These are phyloP conservation scores for Fusarium sp. DNA, from an alignment of 2,329 filamentous ascomycete species.

Conservation along the genomic window DNA sequence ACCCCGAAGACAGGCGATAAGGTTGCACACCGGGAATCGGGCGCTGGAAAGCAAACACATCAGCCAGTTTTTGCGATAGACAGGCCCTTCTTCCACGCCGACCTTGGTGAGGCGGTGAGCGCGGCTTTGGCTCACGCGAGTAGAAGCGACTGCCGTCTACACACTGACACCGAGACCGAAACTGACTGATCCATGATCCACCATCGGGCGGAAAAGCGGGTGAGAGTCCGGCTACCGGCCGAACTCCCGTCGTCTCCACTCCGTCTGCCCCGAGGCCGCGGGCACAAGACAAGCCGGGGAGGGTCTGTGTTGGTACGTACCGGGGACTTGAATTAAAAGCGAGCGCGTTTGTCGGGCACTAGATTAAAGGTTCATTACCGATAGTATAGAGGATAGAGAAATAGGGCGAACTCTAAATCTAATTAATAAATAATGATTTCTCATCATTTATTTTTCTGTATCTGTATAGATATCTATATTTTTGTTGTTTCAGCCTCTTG, in stretches of 20 bases:
- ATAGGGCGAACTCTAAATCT: neutral
- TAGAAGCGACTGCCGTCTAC: conserved; percentile 19
- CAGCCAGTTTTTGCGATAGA: conserved; percentile 57
- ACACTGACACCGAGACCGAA: conserved; percentile 8
- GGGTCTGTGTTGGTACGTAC: conserved; percentile 13
- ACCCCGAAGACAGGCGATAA: neutral
- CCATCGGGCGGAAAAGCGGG: neutral
- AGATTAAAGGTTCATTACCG: conserved; percentile 2
- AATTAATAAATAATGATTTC: neutral
- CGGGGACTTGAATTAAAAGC: conserved; percentile 6
- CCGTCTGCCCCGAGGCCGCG: conserved; percentile 1
- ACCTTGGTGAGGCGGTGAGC: conserved; percentile 60
- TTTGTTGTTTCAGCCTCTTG: neutral
- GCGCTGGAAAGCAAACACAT: neutral
- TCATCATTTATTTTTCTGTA: neutral
- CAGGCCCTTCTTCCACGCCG: conserved; percentile 63
- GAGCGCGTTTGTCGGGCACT: conserved; percentile 11
- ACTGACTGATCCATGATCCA: conserved; percentile 1
- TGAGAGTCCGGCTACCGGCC: conserved; percentile 13
- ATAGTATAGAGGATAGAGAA: neutral
- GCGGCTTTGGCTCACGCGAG: conserved; percentile 41
- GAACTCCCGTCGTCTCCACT: neutral
- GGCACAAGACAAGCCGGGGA: neutral
- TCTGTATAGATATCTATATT: neutral
- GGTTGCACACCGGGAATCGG: neutral